Percentiles rank a stretch among this genome's conserved stretches.
Evolutionary conservation across 1,284 basidiomycete species (phyloP).

Genomic region (Apiotrichum gracile): DNA sequence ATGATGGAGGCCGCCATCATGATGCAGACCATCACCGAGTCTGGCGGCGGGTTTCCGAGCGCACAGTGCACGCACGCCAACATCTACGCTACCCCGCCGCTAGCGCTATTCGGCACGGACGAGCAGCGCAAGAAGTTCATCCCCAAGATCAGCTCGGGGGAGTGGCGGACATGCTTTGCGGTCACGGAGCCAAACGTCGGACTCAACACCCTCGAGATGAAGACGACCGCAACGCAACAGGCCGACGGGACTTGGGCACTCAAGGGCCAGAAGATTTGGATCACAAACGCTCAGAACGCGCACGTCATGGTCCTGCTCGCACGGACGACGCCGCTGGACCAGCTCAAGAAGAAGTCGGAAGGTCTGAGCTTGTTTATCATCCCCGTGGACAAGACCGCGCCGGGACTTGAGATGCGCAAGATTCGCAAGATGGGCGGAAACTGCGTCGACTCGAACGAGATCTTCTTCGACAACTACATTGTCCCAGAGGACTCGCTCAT

Average conservation of each 20-base stretch:
- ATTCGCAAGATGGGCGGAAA: conserved; percentile 16
- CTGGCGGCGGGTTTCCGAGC: conserved; percentile 14
- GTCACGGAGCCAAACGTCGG: conserved; percentile 17
- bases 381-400: conserved; percentile 13
- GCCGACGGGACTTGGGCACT: conserved; percentile 11
- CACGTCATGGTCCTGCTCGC: conserved; percentile 22
- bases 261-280: conserved; percentile 19
- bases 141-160: conserved; percentile 16
- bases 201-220: conserved; percentile 17
- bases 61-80: conserved; percentile 17
- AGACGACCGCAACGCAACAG: conserved; percentile 14
- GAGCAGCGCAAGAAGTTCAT: conserved; percentile 11
- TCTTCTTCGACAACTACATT: conserved; percentile 18
- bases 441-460: conserved; percentile 16
- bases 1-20: conserved; percentile 13
- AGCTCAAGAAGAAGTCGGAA: conserved; percentile 13
- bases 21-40: conserved; percentile 21
- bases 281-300: conserved; percentile 17
- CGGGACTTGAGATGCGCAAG: conserved; percentile 9
- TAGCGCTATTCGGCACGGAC: conserved; percentile 16
- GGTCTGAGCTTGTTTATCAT: conserved; percentile 14
- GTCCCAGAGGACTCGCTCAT: conserved; percentile 9
- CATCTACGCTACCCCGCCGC: conserved; percentile 16
- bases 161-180: conserved; percentile 15
- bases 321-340: conserved; percentile 19